Conservation (phyloP, 2,329 filamentous ascomycete genomes). For the Rhytidhysteron rufulum region DNA sequence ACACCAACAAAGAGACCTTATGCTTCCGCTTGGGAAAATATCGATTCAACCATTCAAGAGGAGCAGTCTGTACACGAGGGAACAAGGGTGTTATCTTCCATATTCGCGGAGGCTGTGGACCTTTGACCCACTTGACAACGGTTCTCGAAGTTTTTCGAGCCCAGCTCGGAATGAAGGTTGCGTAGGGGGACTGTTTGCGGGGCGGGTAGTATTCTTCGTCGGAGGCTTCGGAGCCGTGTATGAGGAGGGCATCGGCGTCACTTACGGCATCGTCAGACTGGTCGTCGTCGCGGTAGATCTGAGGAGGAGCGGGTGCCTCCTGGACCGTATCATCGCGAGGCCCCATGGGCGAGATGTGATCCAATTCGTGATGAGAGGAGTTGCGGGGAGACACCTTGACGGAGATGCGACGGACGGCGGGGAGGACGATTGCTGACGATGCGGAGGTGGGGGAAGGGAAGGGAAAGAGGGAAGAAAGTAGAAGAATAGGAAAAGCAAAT, state of each 20-base stretch:
- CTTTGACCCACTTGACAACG: conserved; percentile 45
- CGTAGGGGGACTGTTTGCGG: conserved; percentile 18
- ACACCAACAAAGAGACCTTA: conserved; percentile 55
- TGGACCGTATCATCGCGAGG: conserved; percentile 15
- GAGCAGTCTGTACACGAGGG: conserved; percentile 63
- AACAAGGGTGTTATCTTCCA: conserved; percentile 54
- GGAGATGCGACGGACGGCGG: conserved; percentile 2
- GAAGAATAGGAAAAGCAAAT: not conserved
- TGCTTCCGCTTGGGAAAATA: conserved; percentile 59
- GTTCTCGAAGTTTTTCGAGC: conserved; percentile 40
- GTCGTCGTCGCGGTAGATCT: conserved; percentile 28
- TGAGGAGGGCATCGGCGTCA: conserved; percentile 15
- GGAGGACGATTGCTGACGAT: conserved; percentile 12
- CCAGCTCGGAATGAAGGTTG: conserved; percentile 50
- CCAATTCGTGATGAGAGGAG: conserved; percentile 30
- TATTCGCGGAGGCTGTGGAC: conserved; percentile 45
- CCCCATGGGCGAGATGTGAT: conserved; percentile 22
- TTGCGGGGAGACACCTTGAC: conserved; percentile 20
- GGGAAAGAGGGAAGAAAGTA: not conserved
- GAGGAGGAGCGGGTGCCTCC: conserved; percentile 24
- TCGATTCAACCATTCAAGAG: conserved; percentile 59
- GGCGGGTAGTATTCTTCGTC: conserved; percentile 21
- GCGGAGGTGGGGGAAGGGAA: conserved; percentile 4
- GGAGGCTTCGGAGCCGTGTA: conserved; percentile 29
- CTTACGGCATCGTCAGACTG: conserved; percentile 27